Evolutionary conservation across 2,329 filamentous ascomycete species (phyloP).

Genomic region (Ustilaginoidea virens): DNA sequence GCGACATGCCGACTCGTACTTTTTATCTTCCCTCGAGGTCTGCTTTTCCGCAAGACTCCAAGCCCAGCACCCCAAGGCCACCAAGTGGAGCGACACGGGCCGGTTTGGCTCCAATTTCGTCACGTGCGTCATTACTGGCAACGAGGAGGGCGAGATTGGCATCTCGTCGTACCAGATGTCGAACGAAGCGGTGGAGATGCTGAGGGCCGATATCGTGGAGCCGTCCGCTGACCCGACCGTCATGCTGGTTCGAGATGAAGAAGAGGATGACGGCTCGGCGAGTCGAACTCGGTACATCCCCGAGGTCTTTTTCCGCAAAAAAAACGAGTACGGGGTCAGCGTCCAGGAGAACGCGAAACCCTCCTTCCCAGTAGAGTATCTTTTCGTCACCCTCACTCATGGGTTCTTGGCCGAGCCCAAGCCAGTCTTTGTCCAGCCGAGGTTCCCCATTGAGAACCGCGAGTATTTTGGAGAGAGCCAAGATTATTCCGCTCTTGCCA

Average conservation of each 20-base stretch:
- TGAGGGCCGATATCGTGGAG: conserved; percentile 84
- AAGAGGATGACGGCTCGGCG: conserved; percentile 58
- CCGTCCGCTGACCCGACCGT: conserved; percentile 83
- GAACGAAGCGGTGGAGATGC: conserved; percentile 94
- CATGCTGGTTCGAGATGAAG: conserved; percentile 89
- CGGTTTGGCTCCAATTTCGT: conserved; percentile 93
- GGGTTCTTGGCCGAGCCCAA: conserved; percentile 76
- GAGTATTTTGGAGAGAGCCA: conserved; percentile 75
- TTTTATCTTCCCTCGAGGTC: conserved; percentile 81
- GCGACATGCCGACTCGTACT: conserved; percentile 89
- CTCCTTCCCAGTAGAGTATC: conserved; percentile 88
- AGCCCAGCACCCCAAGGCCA: conserved; percentile 73
- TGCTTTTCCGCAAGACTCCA: conserved; percentile 79
- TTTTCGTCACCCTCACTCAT: conserved; percentile 89
- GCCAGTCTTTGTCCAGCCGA: conserved; percentile 57
- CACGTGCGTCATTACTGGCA: conserved; percentile 88
- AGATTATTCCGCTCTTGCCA: conserved; percentile 53
- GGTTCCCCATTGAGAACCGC: conserved; percentile 85
- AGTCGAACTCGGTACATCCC: conserved; percentile 78
- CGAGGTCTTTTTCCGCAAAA: conserved; percentile 87
- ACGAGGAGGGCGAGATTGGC: conserved; percentile 73
- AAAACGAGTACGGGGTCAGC: conserved; percentile 93
- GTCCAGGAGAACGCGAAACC: conserved; percentile 97
- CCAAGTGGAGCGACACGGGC: conserved; percentile 94
- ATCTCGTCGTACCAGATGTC: conserved; percentile 91